Percentiles rank a stretch among this genome's conserved stretches.
These are phyloP conservation scores for Marasmius oreades DNA, from an alignment of 1,284 basidiomycete genomes.

Conservation along the genomic window DNA sequence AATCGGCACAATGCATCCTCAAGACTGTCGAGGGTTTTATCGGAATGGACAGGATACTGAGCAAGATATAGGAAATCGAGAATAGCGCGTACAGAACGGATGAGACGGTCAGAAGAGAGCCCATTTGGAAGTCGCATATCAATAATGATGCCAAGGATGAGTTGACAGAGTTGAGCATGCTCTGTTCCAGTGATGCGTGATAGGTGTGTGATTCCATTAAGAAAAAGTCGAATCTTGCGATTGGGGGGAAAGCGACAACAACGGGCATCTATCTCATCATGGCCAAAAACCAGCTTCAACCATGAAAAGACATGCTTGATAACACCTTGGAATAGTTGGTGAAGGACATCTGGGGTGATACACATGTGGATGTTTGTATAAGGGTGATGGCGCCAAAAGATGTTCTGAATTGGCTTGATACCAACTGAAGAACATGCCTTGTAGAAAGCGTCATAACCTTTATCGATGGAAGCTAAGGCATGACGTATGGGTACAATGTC, in stretches of 20 bases:
- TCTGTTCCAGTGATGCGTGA: slow-evolving; percentile 27
- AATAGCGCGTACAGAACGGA: too few species aligned
- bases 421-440: slow-evolving; percentile 5
- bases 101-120: too few species aligned
- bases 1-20: slow-evolving; percentile 20
- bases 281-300: slow-evolving; percentile 21
- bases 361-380: slow-evolving; percentile 28
- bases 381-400: slow-evolving; percentile 31
- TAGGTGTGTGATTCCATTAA: slow-evolving; percentile 31
- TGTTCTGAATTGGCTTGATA: slow-evolving; percentile 16
- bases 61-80: too few species aligned
- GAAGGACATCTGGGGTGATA: slow-evolving; percentile 28
- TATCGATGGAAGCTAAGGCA: too few species aligned
- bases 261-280: slow-evolving; percentile 27
- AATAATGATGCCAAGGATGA: slow-evolving; percentile 28
- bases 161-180: slow-evolving; percentile 27
- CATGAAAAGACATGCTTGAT: slow-evolving; percentile 19
- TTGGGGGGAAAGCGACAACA: slow-evolving; percentile 27
- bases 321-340: too few species aligned
- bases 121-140: too few species aligned
- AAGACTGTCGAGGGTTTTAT: slow-evolving; percentile 21
- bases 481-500: too few species aligned
- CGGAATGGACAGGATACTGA: slow-evolving; percentile 24
- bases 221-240: slow-evolving; percentile 30
- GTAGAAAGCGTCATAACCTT: too few species aligned